phyloP scores from a whole-genome alignment of 2,329 filamentous ascomycete species.

The Xylariomycetidae sp. region DNA sequence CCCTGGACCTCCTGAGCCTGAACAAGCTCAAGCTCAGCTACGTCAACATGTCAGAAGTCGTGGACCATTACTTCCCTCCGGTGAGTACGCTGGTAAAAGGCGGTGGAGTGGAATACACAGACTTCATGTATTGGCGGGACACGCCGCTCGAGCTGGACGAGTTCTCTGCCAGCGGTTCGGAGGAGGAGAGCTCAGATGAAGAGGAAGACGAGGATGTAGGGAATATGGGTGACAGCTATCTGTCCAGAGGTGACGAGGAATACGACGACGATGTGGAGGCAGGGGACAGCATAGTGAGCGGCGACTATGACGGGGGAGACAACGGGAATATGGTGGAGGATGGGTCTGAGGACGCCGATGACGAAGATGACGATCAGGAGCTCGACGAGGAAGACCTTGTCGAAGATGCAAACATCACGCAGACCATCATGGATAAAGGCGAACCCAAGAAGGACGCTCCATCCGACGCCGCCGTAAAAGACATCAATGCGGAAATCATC shows the following conservation, averaged over 20 bases:
- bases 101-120: conserved; percentile 90
- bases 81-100: conserved; percentile 81
- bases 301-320: conserved; percentile 40
- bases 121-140: conserved; percentile 96
- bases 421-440: conserved; percentile 31
- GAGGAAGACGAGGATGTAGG: conserved; percentile 40
- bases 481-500: conserved; percentile 52
- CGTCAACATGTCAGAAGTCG: conserved; percentile 92
- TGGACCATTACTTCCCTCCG: conserved; percentile 97
- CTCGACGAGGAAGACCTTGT: conserved; percentile 17
- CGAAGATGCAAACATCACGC: conserved; percentile 33
- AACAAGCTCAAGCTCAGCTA: conserved; percentile 97
- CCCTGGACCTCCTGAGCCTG: conserved; percentile 79
- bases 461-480: conserved; percentile 30
- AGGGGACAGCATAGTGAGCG: conserved; percentile 38
- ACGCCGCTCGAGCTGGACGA: conserved; percentile 78
- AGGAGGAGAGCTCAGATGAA: conserved; percentile 36
- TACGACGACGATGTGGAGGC: conserved; percentile 31
- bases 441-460: conserved; percentile 21
- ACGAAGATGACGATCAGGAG: conserved; percentile 28
- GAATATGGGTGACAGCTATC: conserved; percentile 39
- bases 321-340: conserved; percentile 35
- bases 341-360: conserved; percentile 31
- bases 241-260: conserved; percentile 32
- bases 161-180: conserved; percentile 72